phyloP scores from a whole-genome alignment of 345 rosid species.

The Arabidopsis suecica region DNA sequence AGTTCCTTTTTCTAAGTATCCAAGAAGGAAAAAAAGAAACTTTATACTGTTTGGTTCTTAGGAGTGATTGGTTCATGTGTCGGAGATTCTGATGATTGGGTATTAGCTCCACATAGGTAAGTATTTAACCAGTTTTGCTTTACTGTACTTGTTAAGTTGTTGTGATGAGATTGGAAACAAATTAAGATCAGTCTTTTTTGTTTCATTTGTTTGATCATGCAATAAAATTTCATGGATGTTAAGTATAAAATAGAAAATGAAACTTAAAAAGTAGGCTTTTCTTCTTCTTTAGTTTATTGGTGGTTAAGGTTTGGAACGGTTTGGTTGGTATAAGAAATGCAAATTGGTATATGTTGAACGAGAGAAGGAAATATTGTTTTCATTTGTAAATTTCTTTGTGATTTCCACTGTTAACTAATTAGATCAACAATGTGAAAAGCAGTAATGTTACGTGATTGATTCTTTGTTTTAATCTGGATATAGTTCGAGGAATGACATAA shows the following conservation, averaged over 20 bases:
- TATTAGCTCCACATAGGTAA: slow-evolving; percentile 26
- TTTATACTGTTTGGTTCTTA: background rate
- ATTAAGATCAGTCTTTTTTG: background rate
- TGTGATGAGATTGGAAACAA: slow-evolving; percentile 6
- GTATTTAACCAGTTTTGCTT: slow-evolving; percentile 12
- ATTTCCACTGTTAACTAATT: background rate
- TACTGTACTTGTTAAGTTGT: slow-evolving; percentile 11
- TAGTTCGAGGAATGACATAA: background rate
- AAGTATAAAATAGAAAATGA: background rate
- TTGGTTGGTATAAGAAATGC: background rate
- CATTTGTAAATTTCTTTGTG: slow-evolving; percentile 1
- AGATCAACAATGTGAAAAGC: background rate
- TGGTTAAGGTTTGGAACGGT: slow-evolving; percentile 9
- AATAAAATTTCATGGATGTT: background rate
- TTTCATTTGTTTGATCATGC: slow-evolving; percentile 31
- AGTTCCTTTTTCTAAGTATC: background rate
- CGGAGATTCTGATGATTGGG: slow-evolving; percentile 29
- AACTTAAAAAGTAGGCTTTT: background rate
- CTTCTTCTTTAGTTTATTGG: background rate
- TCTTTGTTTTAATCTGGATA: background rate
- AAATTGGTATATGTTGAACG: background rate
- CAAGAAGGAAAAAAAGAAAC: background rate
- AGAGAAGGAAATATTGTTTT: slow-evolving; percentile 1
- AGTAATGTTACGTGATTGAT: slow-evolving; percentile 4
- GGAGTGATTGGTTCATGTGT: slow-evolving; percentile 15